Percentiles rank a stretch among this genome's conserved stretches.
These are phyloP conservation scores for Moricandia moricandioides DNA, from an alignment of 345 rosid species.

Conservation along the genomic window DNA sequence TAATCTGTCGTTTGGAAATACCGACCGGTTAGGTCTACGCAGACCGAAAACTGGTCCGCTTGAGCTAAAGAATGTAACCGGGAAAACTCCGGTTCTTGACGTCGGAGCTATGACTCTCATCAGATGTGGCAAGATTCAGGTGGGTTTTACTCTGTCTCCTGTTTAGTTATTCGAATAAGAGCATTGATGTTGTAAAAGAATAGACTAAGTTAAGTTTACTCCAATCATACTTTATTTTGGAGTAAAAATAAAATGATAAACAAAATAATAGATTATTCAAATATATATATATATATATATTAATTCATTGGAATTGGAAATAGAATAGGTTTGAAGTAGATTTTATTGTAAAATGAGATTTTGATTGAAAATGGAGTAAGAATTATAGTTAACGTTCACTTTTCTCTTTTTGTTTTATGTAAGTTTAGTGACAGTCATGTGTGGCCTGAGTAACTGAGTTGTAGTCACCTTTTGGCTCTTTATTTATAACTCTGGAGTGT, in stretches of 20 bases:
- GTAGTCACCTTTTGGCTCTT: not conserved
- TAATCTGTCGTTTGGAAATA: conserved; percentile 48
- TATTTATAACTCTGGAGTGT: not conserved
- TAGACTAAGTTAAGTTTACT: too few relatives aligned
- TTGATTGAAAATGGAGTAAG: too few relatives aligned
- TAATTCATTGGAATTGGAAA: too few relatives aligned
- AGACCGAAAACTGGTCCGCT: conserved; percentile 67
- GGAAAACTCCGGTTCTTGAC: conserved; percentile 71
- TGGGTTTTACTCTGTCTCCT: conserved; percentile 15
- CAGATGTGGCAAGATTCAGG: conserved; percentile 61
- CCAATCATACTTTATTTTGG: too few relatives aligned
- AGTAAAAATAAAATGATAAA: too few relatives aligned
- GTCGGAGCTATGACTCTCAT: conserved; percentile 58
- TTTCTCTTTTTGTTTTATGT: not conserved
- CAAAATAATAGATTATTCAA: too few relatives aligned
- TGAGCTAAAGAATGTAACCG: conserved; percentile 53
- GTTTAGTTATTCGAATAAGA: not conserved
- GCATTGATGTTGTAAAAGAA: too few relatives aligned
- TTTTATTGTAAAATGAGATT: not conserved
- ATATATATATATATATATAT: too few relatives aligned
- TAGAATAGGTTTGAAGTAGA: too few relatives aligned
- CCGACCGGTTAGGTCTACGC: conserved; percentile 48
- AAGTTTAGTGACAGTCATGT: conserved; percentile 1
- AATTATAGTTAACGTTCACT: not conserved
- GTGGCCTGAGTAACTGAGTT: not conserved